Percentiles rank a stretch among this genome's conserved stretches.
phyloP scores from a whole-genome alignment of 495 filamentous ascomycete genomes.

The Thozetella sp. region DNA sequence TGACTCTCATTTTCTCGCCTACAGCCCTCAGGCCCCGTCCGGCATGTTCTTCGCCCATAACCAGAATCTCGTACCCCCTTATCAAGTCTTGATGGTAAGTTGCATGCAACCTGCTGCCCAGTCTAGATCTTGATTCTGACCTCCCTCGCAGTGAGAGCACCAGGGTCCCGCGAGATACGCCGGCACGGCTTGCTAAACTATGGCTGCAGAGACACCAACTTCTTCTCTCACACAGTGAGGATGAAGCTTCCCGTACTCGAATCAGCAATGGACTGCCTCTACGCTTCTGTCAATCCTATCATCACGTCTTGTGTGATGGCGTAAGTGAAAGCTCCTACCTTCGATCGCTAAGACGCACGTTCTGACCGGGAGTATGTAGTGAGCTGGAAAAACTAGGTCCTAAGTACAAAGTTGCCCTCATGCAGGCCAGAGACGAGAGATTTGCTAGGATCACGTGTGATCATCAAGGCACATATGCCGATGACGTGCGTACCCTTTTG shows the following conservation, averaged over 20 bases:
- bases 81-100: constrained; percentile 63
- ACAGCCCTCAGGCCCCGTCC: constrained; percentile 74
- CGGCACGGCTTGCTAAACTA: constrained; percentile 5
- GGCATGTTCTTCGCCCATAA: constrained; percentile 96
- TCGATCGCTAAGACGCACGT: not conserved
- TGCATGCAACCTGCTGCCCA: not conserved
- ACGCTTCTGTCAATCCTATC: constrained; percentile 67
- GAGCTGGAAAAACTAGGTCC: constrained; percentile 92
- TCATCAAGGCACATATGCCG: constrained; percentile 91
- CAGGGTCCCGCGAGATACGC: too few species aligned
- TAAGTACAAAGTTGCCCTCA: constrained; percentile 85
- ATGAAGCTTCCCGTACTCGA: constrained; percentile 86
- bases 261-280: constrained; percentile 75
- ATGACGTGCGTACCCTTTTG: constrained; percentile 60
- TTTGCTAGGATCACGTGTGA: constrained; percentile 84
- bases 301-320: constrained; percentile 69
- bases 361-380: constrained; percentile 42
- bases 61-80: constrained; percentile 86
- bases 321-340: constrained; percentile 3
- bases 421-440: constrained; percentile 89
- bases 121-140: too few species aligned
- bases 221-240: constrained; percentile 87
- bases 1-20: constrained; percentile 21
- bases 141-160: too few species aligned
- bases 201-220: constrained; percentile 73